These are phyloP conservation scores for Dalbergia oliveri DNA, from an alignment of 306 rosid species.

Conservation along the genomic window DNA sequence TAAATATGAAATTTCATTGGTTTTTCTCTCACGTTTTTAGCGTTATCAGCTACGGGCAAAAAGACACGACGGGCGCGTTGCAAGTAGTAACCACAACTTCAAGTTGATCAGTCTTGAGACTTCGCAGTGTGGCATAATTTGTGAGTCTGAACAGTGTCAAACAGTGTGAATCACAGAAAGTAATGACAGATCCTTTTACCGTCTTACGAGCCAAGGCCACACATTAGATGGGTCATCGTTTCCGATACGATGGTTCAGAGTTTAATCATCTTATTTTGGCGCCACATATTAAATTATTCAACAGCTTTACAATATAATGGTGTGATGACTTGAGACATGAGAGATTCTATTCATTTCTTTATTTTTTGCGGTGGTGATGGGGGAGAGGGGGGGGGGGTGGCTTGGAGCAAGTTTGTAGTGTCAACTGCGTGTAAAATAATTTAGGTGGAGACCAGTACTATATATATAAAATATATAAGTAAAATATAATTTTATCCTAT, in stretches of 20 bases:
- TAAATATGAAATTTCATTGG: background rate
- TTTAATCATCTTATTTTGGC: background rate
- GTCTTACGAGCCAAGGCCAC: constrained; percentile 30
- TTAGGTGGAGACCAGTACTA: no score
- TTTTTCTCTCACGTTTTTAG: no score
- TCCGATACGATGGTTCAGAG: background rate
- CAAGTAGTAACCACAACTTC: constrained; percentile 8
- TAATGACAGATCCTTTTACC: background rate
- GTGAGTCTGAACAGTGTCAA: constrained; percentile 27
- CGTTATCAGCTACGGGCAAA: background rate
- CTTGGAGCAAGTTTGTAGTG: background rate
- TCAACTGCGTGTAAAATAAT: background rate
- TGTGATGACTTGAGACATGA: no score
- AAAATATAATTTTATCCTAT: no score
- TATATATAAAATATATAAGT: no score
- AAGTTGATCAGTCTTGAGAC: background rate
- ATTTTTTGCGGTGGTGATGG: no score
- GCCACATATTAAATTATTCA: no score
- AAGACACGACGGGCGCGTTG: background rate
- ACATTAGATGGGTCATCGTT: background rate
- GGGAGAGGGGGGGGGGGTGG: background rate
- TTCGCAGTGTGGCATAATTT: background rate
- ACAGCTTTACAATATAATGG: no score
- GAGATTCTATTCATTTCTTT: no score
- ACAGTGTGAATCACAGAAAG: constrained; percentile 41